These are phyloP conservation scores for Neonectria magnoliae DNA, from an alignment of 2,329 filamentous ascomycete genomes.

Conservation along the genomic window DNA sequence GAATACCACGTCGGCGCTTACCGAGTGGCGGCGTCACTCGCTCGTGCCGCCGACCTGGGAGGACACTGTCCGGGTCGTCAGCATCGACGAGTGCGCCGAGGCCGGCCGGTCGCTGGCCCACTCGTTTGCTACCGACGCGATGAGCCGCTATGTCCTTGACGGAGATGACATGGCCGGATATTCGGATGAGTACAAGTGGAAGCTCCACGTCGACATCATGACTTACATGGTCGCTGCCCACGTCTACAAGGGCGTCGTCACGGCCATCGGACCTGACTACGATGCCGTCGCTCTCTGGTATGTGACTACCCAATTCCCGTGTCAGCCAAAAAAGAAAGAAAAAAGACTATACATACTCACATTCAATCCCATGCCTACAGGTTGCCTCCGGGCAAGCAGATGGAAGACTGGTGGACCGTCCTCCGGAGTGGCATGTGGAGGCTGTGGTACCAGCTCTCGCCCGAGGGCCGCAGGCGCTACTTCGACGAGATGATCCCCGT, in stretches of 20 bases:
- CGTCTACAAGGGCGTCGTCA: slow-evolving; percentile 77
- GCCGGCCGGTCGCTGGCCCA: slow-evolving; percentile 78
- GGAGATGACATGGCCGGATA: slow-evolving; percentile 72
- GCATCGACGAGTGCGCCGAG: slow-evolving; percentile 74
- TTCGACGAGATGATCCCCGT: slow-evolving; percentile 81
- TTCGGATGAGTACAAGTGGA: slow-evolving; percentile 76
- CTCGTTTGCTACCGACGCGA: slow-evolving; percentile 79
- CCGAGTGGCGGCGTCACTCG: slow-evolving; percentile 51
- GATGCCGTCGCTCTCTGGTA: slow-evolving; percentile 84
- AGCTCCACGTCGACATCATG: slow-evolving; percentile 80
- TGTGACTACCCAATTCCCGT: slow-evolving; percentile 43
- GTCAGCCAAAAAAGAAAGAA: neutral
- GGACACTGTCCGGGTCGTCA: slow-evolving; percentile 69
- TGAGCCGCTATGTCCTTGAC: slow-evolving; percentile 79
- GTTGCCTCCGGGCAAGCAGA: slow-evolving; percentile 79
- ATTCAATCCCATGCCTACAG: slow-evolving; percentile 50
- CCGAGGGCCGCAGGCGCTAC: slow-evolving; percentile 78
- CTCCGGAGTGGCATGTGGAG: slow-evolving; percentile 82
- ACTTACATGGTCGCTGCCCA: slow-evolving; percentile 82
- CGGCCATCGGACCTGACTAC: slow-evolving; percentile 78
- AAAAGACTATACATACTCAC: slow-evolving; percentile 10
- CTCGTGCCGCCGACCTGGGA: slow-evolving; percentile 64
- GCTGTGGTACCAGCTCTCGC: slow-evolving; percentile 77
- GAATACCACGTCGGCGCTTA: slow-evolving; percentile 42
- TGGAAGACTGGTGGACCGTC: slow-evolving; percentile 77